phyloP scores from a whole-genome alignment of 257 asterid species.

The Scutellaria baicalensis region DNA sequence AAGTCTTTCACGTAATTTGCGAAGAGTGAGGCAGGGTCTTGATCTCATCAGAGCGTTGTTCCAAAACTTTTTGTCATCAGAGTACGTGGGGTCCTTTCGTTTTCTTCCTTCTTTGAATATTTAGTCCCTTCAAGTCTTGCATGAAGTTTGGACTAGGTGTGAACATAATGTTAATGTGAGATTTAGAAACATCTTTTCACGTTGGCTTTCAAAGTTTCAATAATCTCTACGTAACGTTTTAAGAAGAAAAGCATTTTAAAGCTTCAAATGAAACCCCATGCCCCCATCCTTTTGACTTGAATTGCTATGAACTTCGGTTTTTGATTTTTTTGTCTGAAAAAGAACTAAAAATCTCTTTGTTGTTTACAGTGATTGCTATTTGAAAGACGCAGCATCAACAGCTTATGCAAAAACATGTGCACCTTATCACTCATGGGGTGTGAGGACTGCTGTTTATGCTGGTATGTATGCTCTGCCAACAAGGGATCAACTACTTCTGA shows the following conservation, averaged over 20 bases:
- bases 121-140: not conserved
- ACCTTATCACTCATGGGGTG: conserved; percentile 90
- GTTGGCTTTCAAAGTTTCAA: too few species aligned
- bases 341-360: not conserved
- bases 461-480: conserved; percentile 98
- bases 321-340: not conserved
- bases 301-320: not conserved
- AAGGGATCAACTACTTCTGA: conserved; percentile 72
- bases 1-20: conserved; percentile 82
- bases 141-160: not conserved
- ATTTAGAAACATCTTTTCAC: too few species aligned
- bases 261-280: not conserved
- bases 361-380: conserved; percentile 43
- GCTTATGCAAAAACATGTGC: conserved; percentile 89
- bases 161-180: too few species aligned
- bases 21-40: conserved; percentile 97
- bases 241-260: not conserved
- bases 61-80: conserved; percentile 69
- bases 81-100: conserved; percentile 36
- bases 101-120: not conserved
- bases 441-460: conserved; percentile 89
- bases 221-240: not conserved
- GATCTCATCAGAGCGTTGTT: conserved; percentile 84
- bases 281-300: not conserved
- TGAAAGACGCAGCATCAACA: conserved; percentile 75